phyloP scores from a whole-genome alignment of 2,329 filamentous ascomycete species.

The Pseudogymnoascus sp. region DNA sequence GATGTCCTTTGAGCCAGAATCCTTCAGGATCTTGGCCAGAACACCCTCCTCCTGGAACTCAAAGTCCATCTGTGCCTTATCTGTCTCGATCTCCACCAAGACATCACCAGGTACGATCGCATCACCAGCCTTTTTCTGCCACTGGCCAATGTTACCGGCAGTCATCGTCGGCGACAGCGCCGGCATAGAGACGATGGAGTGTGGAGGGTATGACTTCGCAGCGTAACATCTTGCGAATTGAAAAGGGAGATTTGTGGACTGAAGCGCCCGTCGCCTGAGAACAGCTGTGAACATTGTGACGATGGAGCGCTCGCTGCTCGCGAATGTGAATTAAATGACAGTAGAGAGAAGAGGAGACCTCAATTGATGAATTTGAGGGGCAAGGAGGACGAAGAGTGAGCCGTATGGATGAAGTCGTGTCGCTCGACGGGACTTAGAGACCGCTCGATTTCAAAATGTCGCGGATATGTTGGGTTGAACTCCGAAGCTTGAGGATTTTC shows the following conservation, averaged over 20 bases:
- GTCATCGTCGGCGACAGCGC: constrained; percentile 98
- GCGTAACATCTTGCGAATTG: constrained; percentile 49
- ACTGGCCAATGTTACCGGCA: constrained; percentile 87
- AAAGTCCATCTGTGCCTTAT: constrained; percentile 99
- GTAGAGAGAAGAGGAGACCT: neutral
- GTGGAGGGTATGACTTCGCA: constrained; percentile 77
- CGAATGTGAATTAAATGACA: neutral
- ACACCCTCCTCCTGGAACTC: constrained; percentile 98
- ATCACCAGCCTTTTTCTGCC: constrained; percentile 97
- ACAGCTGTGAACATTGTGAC: constrained; percentile 53
- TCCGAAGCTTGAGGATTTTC: constrained; percentile 6
- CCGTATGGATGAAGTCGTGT: neutral
- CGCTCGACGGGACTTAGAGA: constrained; percentile 1
- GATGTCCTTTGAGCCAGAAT: constrained; percentile 88
- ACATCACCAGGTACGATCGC: constrained; percentile 83
- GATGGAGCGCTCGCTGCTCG: constrained; percentile 6
- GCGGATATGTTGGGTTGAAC: constrained; percentile 7
- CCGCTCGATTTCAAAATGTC: constrained; percentile 4
- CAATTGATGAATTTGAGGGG: constrained; percentile 3
- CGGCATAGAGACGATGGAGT: constrained; percentile 95
- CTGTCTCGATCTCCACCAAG: constrained; percentile 95
- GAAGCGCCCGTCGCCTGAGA: constrained; percentile 53
- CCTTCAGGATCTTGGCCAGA: constrained; percentile 87
- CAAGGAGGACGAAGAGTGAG: neutral
- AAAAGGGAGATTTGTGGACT: constrained; percentile 41